Base-by-base conservation (phyloP, 176 grass and related monocot genomes). In the Rhynchospora tenuis region DNA sequence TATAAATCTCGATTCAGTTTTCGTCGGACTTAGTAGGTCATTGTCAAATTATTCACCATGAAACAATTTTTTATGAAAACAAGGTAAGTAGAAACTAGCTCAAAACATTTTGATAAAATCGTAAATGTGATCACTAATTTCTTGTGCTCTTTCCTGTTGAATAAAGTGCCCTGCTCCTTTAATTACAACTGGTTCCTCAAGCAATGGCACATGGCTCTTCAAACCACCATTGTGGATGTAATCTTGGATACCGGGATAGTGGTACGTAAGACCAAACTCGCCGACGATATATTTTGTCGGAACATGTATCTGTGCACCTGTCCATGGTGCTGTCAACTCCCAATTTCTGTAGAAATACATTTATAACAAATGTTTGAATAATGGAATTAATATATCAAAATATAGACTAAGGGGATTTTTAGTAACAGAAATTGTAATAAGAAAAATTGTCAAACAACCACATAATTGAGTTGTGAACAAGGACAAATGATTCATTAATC, bases 221-320 rank as follows among this genome's bases (percentile, higher is more conserved):
- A 89, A 47, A 70, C 83, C 83, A 47, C 87, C 87, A 5, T 86
- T 86, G 78, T 78, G 88, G 28, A 89, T 86, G 50, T 83, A 89
- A 12, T 89, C 78, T 79, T 70, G 78, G 66, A 78, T 83, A 43
- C 64, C 80, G 0, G 66, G 55, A 72, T 83, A 44, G 62, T 88
- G 74, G 58, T 88, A 74, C 13, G 73, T 31, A 64, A 88, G 42
- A 0, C 73, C 82, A 2, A 43, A 10, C 26, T 89, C 68, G 9
- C 87, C 87, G 0, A 46, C 83, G 5, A 89, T 61, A 57, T 52
- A 87, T 80, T 87, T 87, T 66, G 79, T 83, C 47, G 85, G 79
- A 52, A 83, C 85, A 1, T 19, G 10, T 60, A 87, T 29, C 55
- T 87, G 64, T 8, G 79, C 85, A 6, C 52, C 50, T 2, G 85